Percentiles rank a stretch among this genome's conserved stretches.
phyloP scores from a whole-genome alignment of 257 asterid genomes.

The Penstemon eatonii region DNA sequence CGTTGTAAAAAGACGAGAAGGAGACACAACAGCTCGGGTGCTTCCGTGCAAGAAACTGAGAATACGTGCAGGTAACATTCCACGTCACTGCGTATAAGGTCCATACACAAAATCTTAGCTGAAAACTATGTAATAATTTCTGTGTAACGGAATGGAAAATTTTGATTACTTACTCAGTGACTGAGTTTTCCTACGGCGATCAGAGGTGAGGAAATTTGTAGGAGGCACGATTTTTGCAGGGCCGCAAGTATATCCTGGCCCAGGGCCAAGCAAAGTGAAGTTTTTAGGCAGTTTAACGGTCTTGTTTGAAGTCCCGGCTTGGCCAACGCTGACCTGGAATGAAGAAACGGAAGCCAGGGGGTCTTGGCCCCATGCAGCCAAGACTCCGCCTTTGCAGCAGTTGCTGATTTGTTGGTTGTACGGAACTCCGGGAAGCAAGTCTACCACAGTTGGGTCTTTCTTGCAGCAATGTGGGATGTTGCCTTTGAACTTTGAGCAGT shows the following conservation, averaged over 20 bases:
- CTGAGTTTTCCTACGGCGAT: conserved; percentile 70
- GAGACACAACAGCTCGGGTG: conserved; percentile 78
- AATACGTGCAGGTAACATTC: conserved; percentile 77
- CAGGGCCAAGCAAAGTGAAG: conserved; percentile 72
- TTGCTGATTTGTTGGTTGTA: conserved; percentile 72
- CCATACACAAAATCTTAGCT: conserved; percentile 11
- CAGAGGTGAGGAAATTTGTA: conserved; percentile 62
- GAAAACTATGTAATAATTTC: neutral
- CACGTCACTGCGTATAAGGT: conserved; percentile 60
- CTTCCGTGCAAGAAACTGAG: conserved; percentile 67
- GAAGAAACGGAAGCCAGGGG: conserved; percentile 54
- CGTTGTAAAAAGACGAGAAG: conserved; percentile 78
- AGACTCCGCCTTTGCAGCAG: conserved; percentile 78
- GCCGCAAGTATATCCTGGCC: conserved; percentile 81
- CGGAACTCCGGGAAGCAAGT: conserved; percentile 74
- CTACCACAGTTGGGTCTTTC: conserved; percentile 63
- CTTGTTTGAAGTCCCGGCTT: conserved; percentile 72
- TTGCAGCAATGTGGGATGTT: conserved; percentile 79
- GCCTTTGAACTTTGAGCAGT: conserved; percentile 78
- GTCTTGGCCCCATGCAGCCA: conserved; percentile 74
- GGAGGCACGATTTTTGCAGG: conserved; percentile 76
- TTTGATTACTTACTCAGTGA: conserved; percentile 53
- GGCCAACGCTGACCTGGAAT: conserved; percentile 73
- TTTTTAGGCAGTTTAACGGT: conserved; percentile 73
- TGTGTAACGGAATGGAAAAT: neutral